These are phyloP conservation scores for Aristolochia californica DNA, from an alignment of 164 flowering plant genomes.

Conservation along the genomic window DNA sequence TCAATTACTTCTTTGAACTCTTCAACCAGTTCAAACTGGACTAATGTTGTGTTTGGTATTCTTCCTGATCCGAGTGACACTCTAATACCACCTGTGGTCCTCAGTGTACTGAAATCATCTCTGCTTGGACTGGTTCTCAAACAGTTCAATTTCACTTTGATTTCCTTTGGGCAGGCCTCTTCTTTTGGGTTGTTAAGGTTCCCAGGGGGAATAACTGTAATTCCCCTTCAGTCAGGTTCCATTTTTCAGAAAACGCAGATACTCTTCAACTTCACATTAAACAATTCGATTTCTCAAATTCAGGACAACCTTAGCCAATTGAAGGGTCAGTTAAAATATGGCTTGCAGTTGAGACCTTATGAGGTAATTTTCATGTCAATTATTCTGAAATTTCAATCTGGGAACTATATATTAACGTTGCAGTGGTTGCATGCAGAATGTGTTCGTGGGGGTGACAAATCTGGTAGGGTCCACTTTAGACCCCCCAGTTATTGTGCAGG, in stretches of 20 bases:
- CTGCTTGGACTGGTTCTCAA: slow-evolving; percentile 46
- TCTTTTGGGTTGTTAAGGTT: slow-evolving; percentile 56
- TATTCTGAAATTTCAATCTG: neutral
- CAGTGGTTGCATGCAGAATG: slow-evolving; percentile 29
- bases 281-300: slow-evolving; percentile 50
- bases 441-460: slow-evolving; percentile 49
- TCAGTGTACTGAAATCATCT: slow-evolving; percentile 54
- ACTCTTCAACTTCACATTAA: slow-evolving; percentile 61
- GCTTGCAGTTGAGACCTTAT: slow-evolving; percentile 40
- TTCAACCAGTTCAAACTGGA: slow-evolving; percentile 33
- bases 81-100: slow-evolving; percentile 32
- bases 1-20: slow-evolving; percentile 54
- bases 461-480: slow-evolving; percentile 46
- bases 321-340: slow-evolving; percentile 46
- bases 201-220: slow-evolving; percentile 61
- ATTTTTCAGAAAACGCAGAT: slow-evolving; percentile 36
- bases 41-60: slow-evolving; percentile 60
- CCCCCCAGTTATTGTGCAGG: slow-evolving; percentile 56
- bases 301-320: slow-evolving; percentile 32
- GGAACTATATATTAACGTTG: neutral
- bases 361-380: slow-evolving; percentile 35
- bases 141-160: slow-evolving; percentile 45
- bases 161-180: slow-evolving; percentile 53
- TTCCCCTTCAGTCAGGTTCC: slow-evolving; percentile 30
- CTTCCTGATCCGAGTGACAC: slow-evolving; percentile 47